Percentiles rank a stretch among this genome's conserved stretches.
phyloP scores from a whole-genome alignment of 2,329 filamentous ascomycete species.

The Monosporascus cannonballus region DNA sequence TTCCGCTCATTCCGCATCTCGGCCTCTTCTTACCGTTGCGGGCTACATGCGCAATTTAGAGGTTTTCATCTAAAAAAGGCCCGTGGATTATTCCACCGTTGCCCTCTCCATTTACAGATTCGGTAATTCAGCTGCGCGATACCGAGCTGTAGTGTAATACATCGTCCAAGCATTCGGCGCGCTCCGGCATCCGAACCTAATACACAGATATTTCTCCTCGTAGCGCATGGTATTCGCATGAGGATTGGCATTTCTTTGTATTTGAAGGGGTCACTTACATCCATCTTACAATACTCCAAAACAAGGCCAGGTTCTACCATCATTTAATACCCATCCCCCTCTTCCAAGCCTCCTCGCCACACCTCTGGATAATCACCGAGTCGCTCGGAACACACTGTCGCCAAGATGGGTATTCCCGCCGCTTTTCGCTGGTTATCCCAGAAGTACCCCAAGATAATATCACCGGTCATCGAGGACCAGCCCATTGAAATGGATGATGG shows the following conservation, averaged over 20 bases:
- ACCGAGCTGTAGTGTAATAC: neutral
- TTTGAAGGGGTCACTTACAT: neutral
- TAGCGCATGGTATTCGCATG: neutral
- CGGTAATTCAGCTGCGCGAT: too few species aligned
- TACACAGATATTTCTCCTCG: neutral
- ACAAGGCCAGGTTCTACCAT: neutral
- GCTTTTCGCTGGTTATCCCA: conserved; percentile 94
- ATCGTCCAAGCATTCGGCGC: neutral
- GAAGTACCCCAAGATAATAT: conserved; percentile 97
- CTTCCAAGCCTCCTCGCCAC: neutral
- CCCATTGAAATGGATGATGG: conserved; percentile 77
- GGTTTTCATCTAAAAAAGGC: neutral
- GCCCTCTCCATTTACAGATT: too few species aligned
- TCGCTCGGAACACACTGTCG: conserved; percentile 1
- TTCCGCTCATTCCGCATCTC: neutral
- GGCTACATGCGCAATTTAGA: neutral
- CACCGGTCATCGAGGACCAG: conserved; percentile 79
- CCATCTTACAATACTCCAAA: too few species aligned
- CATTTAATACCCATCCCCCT: neutral
- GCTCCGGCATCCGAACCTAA: neutral
- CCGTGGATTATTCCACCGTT: too few species aligned
- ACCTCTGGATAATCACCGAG: neutral
- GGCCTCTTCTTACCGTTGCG: neutral
- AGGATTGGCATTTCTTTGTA: neutral
- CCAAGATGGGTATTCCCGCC: conserved; percentile 83